These are phyloP conservation scores for Trametes punicea DNA, from an alignment of 768 basidiomycete genomes.

Conservation along the genomic window DNA sequence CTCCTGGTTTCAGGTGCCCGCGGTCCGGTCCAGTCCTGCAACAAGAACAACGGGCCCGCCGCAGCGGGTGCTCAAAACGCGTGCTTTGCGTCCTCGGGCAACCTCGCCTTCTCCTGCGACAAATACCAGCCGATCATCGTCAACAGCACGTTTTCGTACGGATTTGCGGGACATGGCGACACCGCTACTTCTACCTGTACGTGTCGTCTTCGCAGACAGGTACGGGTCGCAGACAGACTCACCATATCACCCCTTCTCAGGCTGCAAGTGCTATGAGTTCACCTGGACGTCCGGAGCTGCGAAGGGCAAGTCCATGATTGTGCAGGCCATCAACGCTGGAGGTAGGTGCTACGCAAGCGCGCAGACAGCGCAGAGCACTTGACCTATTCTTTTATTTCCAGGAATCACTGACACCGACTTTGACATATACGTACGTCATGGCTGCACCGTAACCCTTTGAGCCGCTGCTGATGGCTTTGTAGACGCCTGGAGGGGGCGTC, in stretches of 20 bases:
- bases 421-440: slow-evolving; percentile 11
- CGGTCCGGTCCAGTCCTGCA: slow-evolving; percentile 20
- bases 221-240: not conserved
- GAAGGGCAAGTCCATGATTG: slow-evolving; percentile 24
- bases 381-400: not conserved
- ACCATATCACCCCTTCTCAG: not conserved
- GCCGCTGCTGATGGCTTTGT: not conserved
- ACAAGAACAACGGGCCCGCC: slow-evolving; percentile 11
- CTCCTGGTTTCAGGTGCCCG: slow-evolving; percentile 5
- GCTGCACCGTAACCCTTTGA: not conserved
- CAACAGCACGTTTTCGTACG: slow-evolving; percentile 20
- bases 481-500: slow-evolving; percentile 27
- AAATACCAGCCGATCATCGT: slow-evolving; percentile 23
- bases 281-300: slow-evolving; percentile 27
- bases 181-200: slow-evolving; percentile 18
- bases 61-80: slow-evolving; percentile 18
- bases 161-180: slow-evolving; percentile 20
- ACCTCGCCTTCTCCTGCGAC: slow-evolving; percentile 18
- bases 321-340: slow-evolving; percentile 27
- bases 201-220: not conserved
- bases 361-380: too few species aligned
- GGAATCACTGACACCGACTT: slow-evolving; percentile 18
- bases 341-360: slow-evolving; percentile 5
- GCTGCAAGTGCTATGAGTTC: slow-evolving; percentile 28
- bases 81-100: slow-evolving; percentile 19